Evolutionary conservation across 495 filamentous ascomycete species (phyloP).

Genomic region (Platismatia glauca): DNA sequence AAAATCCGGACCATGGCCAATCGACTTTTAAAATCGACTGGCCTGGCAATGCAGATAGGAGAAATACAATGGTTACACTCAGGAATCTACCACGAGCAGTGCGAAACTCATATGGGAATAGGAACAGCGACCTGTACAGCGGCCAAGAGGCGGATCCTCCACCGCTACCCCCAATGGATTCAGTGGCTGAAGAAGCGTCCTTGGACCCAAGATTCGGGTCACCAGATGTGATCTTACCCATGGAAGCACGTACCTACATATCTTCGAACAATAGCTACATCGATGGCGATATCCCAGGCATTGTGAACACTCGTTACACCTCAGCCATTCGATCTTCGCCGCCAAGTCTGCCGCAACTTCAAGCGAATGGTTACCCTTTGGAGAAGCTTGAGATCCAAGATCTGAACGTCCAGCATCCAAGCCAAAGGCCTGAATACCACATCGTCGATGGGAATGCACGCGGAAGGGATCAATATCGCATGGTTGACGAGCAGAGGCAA

Average conservation of each 20-base stretch:
- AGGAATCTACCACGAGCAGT: conserved; percentile 7
- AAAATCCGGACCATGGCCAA: conserved; percentile 14
- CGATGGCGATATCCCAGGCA: conserved; percentile 6
- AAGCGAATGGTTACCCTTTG: conserved; percentile 19
- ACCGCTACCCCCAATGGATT: conserved; percentile 7
- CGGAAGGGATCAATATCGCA: conserved; percentile 3
- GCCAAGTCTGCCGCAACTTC: conserved; percentile 6
- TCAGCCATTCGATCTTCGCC: background rate
- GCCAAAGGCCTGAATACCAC: conserved; percentile 13
- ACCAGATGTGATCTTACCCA: background rate
- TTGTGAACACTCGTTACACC: conserved; percentile 14
- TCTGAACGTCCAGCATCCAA: conserved; percentile 1
- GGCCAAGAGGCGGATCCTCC: conserved; percentile 2
- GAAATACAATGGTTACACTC: conserved; percentile 14
- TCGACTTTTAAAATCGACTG: conserved; percentile 19
- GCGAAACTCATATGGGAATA: conserved; percentile 8
- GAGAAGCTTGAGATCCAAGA: conserved; percentile 16
- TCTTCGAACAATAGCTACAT: conserved; percentile 9
- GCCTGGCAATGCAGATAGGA: conserved; percentile 10
- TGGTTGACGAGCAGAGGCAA: conserved; percentile 3
- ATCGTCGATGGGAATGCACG: conserved; percentile 15
- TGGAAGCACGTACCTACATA: conserved; percentile 1
- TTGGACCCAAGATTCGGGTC: background rate
- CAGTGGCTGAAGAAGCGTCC: conserved; percentile 4
- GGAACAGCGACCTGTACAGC: conserved; percentile 3